Conservation (phyloP, 441 rosid species). For the Arabidopsis lyrata region DNA sequence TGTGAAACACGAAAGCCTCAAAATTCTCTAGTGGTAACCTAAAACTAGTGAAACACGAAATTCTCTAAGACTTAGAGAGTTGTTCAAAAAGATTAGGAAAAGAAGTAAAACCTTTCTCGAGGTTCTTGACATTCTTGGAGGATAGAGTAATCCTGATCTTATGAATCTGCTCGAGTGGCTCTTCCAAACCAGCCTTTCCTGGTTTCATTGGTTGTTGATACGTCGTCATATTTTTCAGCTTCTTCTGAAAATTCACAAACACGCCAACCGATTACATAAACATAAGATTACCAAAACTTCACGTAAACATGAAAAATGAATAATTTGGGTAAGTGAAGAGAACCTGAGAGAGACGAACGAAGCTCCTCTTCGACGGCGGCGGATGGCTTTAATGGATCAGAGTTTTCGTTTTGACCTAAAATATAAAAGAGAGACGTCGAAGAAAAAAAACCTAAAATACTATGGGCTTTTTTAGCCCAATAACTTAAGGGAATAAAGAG, state of each 20-base stretch:
- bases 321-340: not conserved
- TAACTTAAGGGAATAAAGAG: not conserved
- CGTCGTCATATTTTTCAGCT: conserved; percentile 46
- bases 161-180: conserved; percentile 49
- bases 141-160: conserved; percentile 56
- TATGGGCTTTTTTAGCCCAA: not conserved
- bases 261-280: not conserved
- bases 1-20: not conserved
- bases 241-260: conserved; percentile 9
- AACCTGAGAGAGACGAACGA: conserved; percentile 23
- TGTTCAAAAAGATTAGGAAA: conserved; percentile 5
- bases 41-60: not conserved
- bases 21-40: no score
- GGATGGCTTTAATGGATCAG: not conserved
- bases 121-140: conserved; percentile 57
- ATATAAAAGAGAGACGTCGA: not conserved
- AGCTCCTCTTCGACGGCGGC: not conserved
- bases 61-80: not conserved
- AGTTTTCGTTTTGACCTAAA: no score
- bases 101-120: conserved; percentile 45
- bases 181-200: conserved; percentile 57
- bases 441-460: not conserved
- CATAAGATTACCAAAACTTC: not conserved
- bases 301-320: not conserved
- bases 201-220: conserved; percentile 53